phyloP scores from a whole-genome alignment of 768 basidiomycete genomes.

The Steccherinum ochraceum region DNA sequence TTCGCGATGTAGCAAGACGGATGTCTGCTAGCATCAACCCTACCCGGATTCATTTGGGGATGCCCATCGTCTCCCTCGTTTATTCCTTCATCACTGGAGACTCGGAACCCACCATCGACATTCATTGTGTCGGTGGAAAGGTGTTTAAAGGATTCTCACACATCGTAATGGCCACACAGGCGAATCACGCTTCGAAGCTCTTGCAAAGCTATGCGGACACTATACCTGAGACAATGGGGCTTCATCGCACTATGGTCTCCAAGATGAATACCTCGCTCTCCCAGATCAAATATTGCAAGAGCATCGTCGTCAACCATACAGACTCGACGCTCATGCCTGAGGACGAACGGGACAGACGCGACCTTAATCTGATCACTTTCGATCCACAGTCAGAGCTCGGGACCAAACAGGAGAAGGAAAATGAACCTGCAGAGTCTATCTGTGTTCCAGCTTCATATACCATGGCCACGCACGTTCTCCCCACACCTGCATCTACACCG shows the following conservation, averaged over 20 bases:
- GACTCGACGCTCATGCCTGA: constrained; percentile 54
- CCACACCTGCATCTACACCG: constrained; percentile 20
- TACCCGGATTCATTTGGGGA: constrained; percentile 48
- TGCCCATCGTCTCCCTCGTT: constrained; percentile 41
- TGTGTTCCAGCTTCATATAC: constrained; percentile 46
- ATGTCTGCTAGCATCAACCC: constrained; percentile 35
- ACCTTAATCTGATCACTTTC: constrained; percentile 52
- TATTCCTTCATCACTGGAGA: neutral
- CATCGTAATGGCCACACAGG: constrained; percentile 71
- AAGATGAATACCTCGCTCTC: constrained; percentile 12
- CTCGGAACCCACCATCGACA: constrained; percentile 1
- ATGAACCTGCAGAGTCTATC: constrained; percentile 3
- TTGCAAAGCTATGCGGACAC: constrained; percentile 40
- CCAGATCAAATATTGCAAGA: constrained; percentile 46
- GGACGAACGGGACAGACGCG: constrained; percentile 42
- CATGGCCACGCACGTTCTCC: constrained; percentile 66
- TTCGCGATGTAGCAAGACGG: constrained; percentile 49
- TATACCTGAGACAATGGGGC: constrained; percentile 17
- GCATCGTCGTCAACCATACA: constrained; percentile 67
- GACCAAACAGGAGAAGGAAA: neutral
- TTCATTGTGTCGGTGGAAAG: constrained; percentile 21
- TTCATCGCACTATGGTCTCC: neutral
- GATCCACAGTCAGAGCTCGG: constrained; percentile 11
- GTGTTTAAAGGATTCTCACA: constrained; percentile 51
- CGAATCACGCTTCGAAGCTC: constrained; percentile 51